Conservation (phyloP, 495 filamentous ascomycete species). For the Trypethelium eluteriae region DNA sequence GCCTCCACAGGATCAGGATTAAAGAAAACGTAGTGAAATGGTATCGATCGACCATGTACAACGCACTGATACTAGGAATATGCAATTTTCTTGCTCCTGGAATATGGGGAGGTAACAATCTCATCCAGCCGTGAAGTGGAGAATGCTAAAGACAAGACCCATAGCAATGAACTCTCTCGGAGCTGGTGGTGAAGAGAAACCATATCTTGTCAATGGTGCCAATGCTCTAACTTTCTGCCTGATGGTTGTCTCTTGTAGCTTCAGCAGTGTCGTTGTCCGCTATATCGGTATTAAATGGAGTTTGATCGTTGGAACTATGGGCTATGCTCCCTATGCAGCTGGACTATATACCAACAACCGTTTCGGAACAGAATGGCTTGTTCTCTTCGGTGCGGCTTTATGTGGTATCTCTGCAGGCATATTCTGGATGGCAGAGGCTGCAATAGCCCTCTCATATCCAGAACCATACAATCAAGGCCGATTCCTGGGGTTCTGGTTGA, state of each 20-base stretch:
- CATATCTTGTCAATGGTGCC: constrained; percentile 61
- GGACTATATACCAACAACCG: constrained; percentile 62
- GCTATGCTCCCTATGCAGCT: constrained; percentile 58
- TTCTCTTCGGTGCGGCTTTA: constrained; percentile 54
- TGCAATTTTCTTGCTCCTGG: constrained; percentile 59
- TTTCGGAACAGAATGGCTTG: constrained; percentile 55
- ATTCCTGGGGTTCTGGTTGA: constrained; percentile 56
- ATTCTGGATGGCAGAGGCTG: constrained; percentile 61
- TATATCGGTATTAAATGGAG: constrained; percentile 59
- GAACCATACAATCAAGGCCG: constrained; percentile 55
- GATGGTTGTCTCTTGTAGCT: constrained; percentile 55
- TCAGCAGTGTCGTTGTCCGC: constrained; percentile 47
- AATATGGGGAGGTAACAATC: constrained; percentile 44
- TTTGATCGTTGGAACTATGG: constrained; percentile 56
- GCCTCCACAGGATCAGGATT: background rate
- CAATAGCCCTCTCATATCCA: constrained; percentile 58
- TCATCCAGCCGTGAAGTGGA: too few relatives aligned
- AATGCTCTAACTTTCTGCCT: constrained; percentile 61
- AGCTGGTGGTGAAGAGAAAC: constrained; percentile 55
- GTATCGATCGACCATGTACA: constrained; percentile 57
- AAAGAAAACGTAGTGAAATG: constrained; percentile 45
- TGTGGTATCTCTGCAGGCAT: constrained; percentile 59
- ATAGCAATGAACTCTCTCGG: constrained; percentile 60
- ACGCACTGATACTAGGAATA: constrained; percentile 55
- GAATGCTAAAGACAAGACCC: background rate